Conservation (phyloP, 163 green algal species). For the Chloromonas sp. region DNA sequence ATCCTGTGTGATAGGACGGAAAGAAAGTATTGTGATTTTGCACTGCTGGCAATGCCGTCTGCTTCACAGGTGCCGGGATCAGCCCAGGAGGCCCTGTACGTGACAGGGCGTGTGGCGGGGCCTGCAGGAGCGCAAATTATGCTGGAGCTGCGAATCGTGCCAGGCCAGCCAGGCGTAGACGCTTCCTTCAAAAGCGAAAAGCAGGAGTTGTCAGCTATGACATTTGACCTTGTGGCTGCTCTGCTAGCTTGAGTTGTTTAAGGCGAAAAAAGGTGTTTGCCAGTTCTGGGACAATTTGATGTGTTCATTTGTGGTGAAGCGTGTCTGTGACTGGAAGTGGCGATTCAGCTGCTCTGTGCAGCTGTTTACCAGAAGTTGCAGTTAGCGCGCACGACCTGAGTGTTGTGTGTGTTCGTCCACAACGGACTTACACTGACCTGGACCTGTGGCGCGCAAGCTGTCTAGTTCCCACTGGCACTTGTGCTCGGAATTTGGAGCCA, state of each 20-base stretch:
- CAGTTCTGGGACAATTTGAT: background rate
- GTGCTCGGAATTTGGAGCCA: no score
- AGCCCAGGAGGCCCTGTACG: constrained; percentile 59
- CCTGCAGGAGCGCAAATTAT: constrained; percentile 40
- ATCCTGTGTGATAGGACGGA: no score
- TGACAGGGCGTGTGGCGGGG: constrained; percentile 31
- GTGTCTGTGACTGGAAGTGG: no score
- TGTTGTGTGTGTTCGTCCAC: no score
- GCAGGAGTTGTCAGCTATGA: constrained; percentile 37
- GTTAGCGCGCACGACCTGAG: no score
- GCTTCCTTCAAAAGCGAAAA: constrained; percentile 43
- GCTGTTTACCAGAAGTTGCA: background rate
- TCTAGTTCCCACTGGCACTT: no score
- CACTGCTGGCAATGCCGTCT: no score
- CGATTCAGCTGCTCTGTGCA: background rate
- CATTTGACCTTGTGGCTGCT: constrained; percentile 35
- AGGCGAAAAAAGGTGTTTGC: background rate
- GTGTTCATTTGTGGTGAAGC: background rate
- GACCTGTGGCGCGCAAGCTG: no score
- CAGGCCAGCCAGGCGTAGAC: constrained; percentile 42
- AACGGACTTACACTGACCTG: no score
- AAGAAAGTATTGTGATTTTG: no score
- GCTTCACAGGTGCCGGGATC: constrained; percentile 46
- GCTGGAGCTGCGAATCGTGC: constrained; percentile 59
- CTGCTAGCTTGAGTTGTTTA: constrained; percentile 18